Evolutionary conservation across 129 eudicot genomes (phyloP).

Genomic region (Apium graveolens): DNA sequence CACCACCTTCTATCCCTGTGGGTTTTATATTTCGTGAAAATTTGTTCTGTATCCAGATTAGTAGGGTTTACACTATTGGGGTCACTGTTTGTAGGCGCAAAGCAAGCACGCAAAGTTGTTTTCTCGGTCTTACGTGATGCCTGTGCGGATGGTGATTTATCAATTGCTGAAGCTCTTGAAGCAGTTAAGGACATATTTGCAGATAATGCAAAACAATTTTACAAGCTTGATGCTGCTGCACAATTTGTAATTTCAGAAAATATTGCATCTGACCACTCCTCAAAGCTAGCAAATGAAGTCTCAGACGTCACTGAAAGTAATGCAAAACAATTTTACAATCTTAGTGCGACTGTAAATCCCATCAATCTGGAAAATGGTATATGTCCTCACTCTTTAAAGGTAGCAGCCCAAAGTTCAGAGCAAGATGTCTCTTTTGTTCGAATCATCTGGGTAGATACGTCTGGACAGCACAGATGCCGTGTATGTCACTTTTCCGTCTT

Average conservation of each 20-base stretch:
- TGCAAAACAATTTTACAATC: constrained; percentile 60
- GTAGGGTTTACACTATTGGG: neutral
- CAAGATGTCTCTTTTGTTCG: constrained; percentile 55
- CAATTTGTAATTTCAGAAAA: constrained; percentile 17
- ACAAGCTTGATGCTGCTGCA: constrained; percentile 44
- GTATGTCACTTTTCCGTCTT: constrained; percentile 33
- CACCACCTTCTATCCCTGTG: neutral
- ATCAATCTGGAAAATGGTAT: constrained; percentile 17
- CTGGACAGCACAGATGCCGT: constrained; percentile 96
- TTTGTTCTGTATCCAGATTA: neutral
- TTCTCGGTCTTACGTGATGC: constrained; percentile 79
- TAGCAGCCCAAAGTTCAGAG: constrained; percentile 23
- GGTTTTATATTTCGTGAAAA: neutral
- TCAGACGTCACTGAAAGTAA: constrained; percentile 20
- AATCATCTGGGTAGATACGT: constrained; percentile 79
- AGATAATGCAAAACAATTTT: constrained; percentile 65
- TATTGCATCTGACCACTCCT: constrained; percentile 23
- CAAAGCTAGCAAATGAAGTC: constrained; percentile 22
- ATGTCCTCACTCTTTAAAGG: constrained; percentile 25
- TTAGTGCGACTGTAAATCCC: constrained; percentile 24
- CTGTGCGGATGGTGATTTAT: constrained; percentile 71
- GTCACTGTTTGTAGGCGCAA: constrained; percentile 53
- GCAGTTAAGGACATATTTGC: constrained; percentile 69
- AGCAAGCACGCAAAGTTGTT: constrained; percentile 76
- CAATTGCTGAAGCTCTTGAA: constrained; percentile 71